These are phyloP conservation scores for Aaosphaeria pasadenensis DNA, from an alignment of 2,329 filamentous ascomycete species.

Conservation along the genomic window DNA sequence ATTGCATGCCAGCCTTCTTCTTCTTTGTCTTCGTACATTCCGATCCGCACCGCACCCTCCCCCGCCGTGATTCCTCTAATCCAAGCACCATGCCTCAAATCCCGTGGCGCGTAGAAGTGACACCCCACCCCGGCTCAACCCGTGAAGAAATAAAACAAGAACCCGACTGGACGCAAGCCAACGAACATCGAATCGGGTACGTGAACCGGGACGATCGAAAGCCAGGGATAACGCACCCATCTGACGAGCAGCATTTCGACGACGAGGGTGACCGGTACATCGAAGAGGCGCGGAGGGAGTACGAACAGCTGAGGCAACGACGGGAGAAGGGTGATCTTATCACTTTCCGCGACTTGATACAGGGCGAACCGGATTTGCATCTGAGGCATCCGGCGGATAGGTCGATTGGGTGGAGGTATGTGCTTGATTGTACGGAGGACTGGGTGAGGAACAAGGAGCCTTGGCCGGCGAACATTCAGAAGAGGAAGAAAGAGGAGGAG, in stretches of 20 bases:
- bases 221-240: not conserved
- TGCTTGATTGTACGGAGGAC: slow-evolving; percentile 49
- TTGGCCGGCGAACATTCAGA: slow-evolving; percentile 49
- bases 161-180: not conserved
- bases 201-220: not conserved
- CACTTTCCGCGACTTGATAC: not conserved
- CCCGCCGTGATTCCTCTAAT: too few species aligned
- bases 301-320: not conserved
- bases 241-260: not conserved
- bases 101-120: too few species aligned
- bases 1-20: too few species aligned
- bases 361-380: slow-evolving; percentile 40
- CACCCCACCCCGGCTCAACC: too few species aligned
- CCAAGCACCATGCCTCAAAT: too few species aligned
- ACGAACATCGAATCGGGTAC: not conserved
- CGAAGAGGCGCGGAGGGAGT: not conserved
- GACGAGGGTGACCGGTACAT: not conserved
- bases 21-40: too few species aligned
- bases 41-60: too few species aligned
- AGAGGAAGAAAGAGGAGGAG: slow-evolving; percentile 24
- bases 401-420: slow-evolving; percentile 49
- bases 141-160: too few species aligned
- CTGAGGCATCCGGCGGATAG: slow-evolving; percentile 43
- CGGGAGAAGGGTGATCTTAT: not conserved
- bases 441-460: slow-evolving; percentile 48